Base-by-base conservation (phyloP, 805 yeast genomes). In the Candida insectalens region DNA sequence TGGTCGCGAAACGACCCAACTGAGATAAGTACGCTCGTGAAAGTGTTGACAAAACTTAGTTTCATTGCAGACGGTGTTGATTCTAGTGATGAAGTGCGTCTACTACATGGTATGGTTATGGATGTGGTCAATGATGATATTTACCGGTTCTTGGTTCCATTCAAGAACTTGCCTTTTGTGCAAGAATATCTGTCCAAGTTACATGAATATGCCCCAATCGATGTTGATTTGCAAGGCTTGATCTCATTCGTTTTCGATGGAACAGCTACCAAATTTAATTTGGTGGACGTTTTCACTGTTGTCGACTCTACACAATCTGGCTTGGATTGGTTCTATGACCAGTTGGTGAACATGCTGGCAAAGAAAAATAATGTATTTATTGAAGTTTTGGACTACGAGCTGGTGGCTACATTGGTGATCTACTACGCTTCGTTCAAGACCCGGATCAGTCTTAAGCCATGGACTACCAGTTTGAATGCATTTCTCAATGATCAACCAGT, bases 311-410 rank as follows among this genome's bases (percentile, higher is more conserved):
- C 28, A 21, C 35, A 35, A 1, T 32, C 38, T 8, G 36, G 40
- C 17, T 26, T 51, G 21, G 57, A 52, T 22, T 46, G 43, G 42
- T 43, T 54, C 22, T 51, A 43, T 33, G 33, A 35, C 5, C 36
- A 44, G 18, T 36, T 54, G n/a, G 30, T 35, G 6, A 8, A 19
- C 6, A 29, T 51, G 12, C 22, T 47, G 26, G 16, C 22, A 8
- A 23, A 17, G 12, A 23, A 25, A 10, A 18, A 19, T 6, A 7
- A 12, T 12, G 23, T 8, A 8, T 23, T 31, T 8, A 33, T 41
- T 2, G 41, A 44, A 10, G 31, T 42, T 8, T 13, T 47, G 19
- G 32, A 39, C 14, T 49, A 49, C 35, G 58, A 53, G 25, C 23
- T 47, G 6, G 34, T 51, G 6, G 39, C 51, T 3, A 27, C 39